phyloP scores from a whole-genome alignment of 2,329 filamentous ascomycete species.

The Albifimbria verrucaria region DNA sequence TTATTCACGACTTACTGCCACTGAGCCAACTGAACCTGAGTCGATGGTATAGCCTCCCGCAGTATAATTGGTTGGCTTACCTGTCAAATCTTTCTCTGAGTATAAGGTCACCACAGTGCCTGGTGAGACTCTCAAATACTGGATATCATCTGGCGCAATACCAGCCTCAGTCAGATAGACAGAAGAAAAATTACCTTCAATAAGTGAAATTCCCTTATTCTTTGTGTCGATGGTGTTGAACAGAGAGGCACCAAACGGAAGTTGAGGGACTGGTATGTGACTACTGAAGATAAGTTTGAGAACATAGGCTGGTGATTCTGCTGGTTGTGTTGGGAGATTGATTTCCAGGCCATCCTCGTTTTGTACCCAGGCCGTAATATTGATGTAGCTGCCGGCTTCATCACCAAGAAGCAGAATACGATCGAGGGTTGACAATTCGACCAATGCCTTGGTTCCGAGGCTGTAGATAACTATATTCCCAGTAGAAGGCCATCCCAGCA shows the following conservation, averaged over 20 bases:
- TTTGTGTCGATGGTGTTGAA: constrained; percentile 2
- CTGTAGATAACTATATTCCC: constrained; percentile 5
- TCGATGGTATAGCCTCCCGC: neutral
- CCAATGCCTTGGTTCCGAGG: constrained; percentile 5
- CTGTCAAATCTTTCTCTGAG: neutral
- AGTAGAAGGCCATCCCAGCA: constrained; percentile 10
- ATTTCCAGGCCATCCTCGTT: constrained; percentile 5
- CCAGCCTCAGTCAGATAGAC: constrained; percentile 3
- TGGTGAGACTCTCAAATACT: neutral
- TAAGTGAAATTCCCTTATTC: constrained; percentile 6
- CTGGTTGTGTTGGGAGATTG: constrained; percentile 7
- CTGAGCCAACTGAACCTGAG: no score
- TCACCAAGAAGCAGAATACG: constrained; percentile 6
- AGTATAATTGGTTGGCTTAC: neutral
- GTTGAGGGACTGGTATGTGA: constrained; percentile 10
- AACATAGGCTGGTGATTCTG: constrained; percentile 10
- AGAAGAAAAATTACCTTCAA: constrained; percentile 3
- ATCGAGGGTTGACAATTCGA: constrained; percentile 2
- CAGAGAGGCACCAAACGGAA: constrained; percentile 2
- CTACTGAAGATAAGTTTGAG: constrained; percentile 10
- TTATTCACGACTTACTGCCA: no score
- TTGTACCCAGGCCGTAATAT: constrained; percentile 6
- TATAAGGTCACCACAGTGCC: neutral
- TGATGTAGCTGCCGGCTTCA: constrained; percentile 5
- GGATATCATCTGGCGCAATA: constrained; percentile 2